Evolutionary conservation across 2,329 filamentous ascomycete genomes (phyloP), one percentile per base, ranked within the genome.

Genomic region (Aspergillus terreus): DNA sequence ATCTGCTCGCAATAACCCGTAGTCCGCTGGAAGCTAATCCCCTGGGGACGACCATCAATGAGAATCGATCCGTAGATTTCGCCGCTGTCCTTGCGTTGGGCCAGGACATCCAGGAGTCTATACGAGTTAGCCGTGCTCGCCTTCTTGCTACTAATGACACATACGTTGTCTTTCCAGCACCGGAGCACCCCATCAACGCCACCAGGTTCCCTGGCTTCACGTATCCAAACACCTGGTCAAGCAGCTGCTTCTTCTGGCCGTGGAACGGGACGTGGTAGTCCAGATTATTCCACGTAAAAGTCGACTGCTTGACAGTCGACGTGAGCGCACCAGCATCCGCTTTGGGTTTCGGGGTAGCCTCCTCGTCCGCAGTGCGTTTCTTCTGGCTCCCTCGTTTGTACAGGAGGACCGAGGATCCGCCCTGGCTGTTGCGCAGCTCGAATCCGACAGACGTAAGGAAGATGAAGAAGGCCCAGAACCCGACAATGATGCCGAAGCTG

Each of bases 261-360:
- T 76, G 71, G 45, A 71, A 75, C 3, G 51, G 72, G 55, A 78
- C 85, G 56, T 65, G 78, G 65, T 95, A 95, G 63, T 86, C 88
- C 47, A 96, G 82, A 50, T 87, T 79, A 65, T 91, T 87, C 87
- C 90, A 95, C 0, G 90, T 94, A 50, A 95, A 77, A 2, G 88
- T 78, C 36, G 84, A 83, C 54, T 86, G 82, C 45, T 86, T 85
- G 57, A 55, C 85, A 0, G 82, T 88, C 64, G 87, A 51, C 1
- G 53, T 41, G 4, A 66, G 54, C 0, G 56, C 50, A 5, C 30
- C 36, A 1, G 42, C 38, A 7, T 57, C 46, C 2, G 49, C 51
- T 9, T 27, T 25, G 25, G 3, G 14, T 6, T 52, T 19, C 11
- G 9, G 15, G 4, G 5, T 17, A 7, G 35, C 50, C 21, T 49